A percentile compares a stretch with the other conserved stretches of the same genome.
Conservation (phyloP, 805 yeast genomes). For the Candida suzukii region DNA sequence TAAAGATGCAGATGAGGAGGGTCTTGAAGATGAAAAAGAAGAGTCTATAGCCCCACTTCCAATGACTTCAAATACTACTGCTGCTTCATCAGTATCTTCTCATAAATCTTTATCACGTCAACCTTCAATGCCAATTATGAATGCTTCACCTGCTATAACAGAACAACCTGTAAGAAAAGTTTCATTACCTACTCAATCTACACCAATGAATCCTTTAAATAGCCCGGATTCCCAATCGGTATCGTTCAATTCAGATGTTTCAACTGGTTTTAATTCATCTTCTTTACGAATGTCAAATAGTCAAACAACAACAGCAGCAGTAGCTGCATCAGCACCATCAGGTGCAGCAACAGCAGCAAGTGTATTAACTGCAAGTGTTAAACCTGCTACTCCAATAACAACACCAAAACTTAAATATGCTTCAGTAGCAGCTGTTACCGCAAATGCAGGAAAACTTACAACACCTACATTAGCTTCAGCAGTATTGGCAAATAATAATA, state of each 20-base stretch:
- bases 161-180: neutral
- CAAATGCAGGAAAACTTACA: slow-evolving; percentile 6
- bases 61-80: slow-evolving; percentile 8
- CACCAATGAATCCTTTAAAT: too few species aligned
- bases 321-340: slow-evolving; percentile 2
- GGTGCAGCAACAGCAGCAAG: slow-evolving; percentile 7
- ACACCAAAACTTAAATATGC: slow-evolving; percentile 35
- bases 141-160: slow-evolving; percentile 1
- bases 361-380: slow-evolving; percentile 8
- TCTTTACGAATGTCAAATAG: slow-evolving; percentile 1
- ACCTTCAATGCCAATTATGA: neutral
- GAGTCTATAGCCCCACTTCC: slow-evolving; percentile 5
- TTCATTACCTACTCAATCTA: slow-evolving; percentile 1
- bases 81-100: slow-evolving; percentile 1
- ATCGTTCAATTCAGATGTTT: neutral
- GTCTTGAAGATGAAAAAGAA: slow-evolving; percentile 6
- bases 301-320: too few species aligned
- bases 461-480: too few species aligned
- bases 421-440: slow-evolving; percentile 21
- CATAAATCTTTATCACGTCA: slow-evolving; percentile 1
- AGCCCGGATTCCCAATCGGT: too few species aligned
- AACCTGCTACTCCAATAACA: slow-evolving; percentile 23
- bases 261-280: neutral
- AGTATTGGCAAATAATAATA: too few species aligned
- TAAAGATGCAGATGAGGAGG: slow-evolving; percentile 8